A percentile compares a stretch with the other conserved stretches of the same genome.
phyloP scores from a whole-genome alignment of 768 basidiomycete species.

The Boletus edulis region DNA sequence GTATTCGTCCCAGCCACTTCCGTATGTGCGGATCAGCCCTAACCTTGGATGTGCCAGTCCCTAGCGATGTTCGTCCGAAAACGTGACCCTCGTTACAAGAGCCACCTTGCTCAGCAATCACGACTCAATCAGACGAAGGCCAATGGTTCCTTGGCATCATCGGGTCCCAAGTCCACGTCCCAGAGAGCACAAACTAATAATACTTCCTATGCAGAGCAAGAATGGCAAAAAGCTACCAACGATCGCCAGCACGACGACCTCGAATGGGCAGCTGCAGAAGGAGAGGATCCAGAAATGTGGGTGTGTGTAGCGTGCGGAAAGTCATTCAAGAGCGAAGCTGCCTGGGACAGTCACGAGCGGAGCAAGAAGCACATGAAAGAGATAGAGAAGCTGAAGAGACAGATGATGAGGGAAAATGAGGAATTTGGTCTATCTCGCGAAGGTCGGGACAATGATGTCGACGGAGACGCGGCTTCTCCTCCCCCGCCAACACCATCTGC shows the following conservation, averaged over 20 bases:
- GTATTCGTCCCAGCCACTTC: conserved; percentile 22
- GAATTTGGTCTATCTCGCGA: conserved; percentile 52
- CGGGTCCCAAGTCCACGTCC: conserved; percentile 21
- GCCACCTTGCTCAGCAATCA: conserved; percentile 48
- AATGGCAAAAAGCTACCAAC: conserved; percentile 75
- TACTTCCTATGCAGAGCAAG: conserved; percentile 72
- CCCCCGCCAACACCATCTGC: conserved; percentile 15
- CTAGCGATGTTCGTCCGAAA: conserved; percentile 76
- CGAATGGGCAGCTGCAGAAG: conserved; percentile 74
- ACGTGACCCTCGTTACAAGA: conserved; percentile 86
- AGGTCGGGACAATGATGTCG: conserved; percentile 22
- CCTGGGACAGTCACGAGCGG: conserved; percentile 95
- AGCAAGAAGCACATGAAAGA: conserved; percentile 93
- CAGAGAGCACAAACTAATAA: conserved; percentile 26
- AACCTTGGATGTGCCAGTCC: conserved; percentile 43
- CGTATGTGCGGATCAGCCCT: neutral
- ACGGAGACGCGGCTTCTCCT: conserved; percentile 1
- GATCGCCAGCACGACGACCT: conserved; percentile 45
- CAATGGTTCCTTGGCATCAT: conserved; percentile 31
- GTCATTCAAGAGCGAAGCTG: conserved; percentile 85
- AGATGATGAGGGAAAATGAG: conserved; percentile 76
- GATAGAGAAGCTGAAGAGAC: conserved; percentile 69
- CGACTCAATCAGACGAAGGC: conserved; percentile 36
- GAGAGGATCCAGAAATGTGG: conserved; percentile 75
- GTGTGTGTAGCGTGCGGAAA: conserved; percentile 96